Conservation (phyloP, 2,329 filamentous ascomycete species). For the Alternaria sp. region DNA sequence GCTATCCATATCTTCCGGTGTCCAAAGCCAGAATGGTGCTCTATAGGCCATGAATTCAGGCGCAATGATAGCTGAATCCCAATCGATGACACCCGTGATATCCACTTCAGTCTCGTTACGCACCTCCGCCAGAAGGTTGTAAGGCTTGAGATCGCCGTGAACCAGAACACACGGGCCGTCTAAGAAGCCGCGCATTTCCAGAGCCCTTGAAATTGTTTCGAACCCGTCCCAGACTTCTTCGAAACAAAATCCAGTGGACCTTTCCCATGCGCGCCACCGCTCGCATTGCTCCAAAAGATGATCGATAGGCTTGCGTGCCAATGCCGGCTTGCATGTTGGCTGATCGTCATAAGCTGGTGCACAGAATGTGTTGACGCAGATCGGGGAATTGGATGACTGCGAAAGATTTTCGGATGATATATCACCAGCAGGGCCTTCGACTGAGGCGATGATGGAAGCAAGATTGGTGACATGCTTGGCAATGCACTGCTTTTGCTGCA, state of each 20-base stretch:
- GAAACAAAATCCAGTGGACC: neutral
- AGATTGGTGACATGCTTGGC: neutral
- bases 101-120: slow-evolving; percentile 4
- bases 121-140: slow-evolving; percentile 42
- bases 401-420: neutral
- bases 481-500: neutral
- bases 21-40: slow-evolving; percentile 48
- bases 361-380: slow-evolving; percentile 9
- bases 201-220: slow-evolving; percentile 12
- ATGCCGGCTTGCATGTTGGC: neutral
- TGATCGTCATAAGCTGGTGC: neutral
- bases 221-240: slow-evolving; percentile 22
- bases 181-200: slow-evolving; percentile 22
- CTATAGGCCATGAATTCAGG: slow-evolving; percentile 44
- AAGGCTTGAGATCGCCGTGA: slow-evolving; percentile 39
- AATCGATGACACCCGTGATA: slow-evolving; percentile 45
- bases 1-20: neutral
- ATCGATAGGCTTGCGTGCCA: neutral
- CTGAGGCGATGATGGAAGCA: neutral
- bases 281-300: slow-evolving; percentile 19
- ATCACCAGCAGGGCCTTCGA: neutral
- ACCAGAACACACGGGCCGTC: slow-evolving; percentile 20
- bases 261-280: slow-evolving; percentile 10
- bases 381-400: neutral
- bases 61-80: slow-evolving; percentile 46